Percentiles rank a stretch among this genome's conserved stretches.
Conservation (phyloP, 2,329 filamentous ascomycete species). For the Immersiporthe knoxdaviesiana region DNA sequence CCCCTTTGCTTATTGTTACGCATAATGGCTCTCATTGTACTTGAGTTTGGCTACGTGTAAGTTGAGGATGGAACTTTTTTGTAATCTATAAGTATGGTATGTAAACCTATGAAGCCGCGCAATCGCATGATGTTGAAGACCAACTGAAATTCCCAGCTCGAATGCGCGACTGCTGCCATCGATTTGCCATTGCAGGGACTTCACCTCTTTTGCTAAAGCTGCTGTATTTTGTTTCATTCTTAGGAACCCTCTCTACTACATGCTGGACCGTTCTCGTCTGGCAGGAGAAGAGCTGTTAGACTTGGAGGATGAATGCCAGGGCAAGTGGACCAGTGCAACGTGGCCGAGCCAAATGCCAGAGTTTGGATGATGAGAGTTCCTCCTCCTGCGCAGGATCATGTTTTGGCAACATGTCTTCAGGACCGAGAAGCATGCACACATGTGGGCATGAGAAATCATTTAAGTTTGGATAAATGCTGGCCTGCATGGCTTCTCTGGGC, state of each 20-base stretch:
- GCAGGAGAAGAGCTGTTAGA: background rate
- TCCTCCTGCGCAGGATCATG: background rate
- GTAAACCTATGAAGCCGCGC: background rate
- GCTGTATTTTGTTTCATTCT: background rate
- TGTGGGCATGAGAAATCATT: background rate
- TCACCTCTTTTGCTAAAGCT: background rate
- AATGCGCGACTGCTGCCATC: background rate
- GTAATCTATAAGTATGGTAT: background rate
- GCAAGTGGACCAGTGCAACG: background rate
- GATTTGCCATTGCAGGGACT: background rate
- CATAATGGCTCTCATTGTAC: background rate
- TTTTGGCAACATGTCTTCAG: background rate
- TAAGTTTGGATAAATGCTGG: background rate
- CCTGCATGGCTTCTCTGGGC: background rate
- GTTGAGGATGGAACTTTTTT: too few relatives aligned
- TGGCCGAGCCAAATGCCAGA: background rate
- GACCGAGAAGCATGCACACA: background rate
- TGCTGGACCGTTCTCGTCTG: background rate
- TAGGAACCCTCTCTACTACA: background rate
- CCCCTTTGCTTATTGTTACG: background rate
- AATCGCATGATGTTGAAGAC: background rate
- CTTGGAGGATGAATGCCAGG: background rate
- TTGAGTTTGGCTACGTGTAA: background rate
- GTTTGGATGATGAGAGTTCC: background rate
- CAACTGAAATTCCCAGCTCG: background rate